Conservation (phyloP, 2,329 filamentous ascomycete species). For the Ceratocystis diversiconidia region DNA sequence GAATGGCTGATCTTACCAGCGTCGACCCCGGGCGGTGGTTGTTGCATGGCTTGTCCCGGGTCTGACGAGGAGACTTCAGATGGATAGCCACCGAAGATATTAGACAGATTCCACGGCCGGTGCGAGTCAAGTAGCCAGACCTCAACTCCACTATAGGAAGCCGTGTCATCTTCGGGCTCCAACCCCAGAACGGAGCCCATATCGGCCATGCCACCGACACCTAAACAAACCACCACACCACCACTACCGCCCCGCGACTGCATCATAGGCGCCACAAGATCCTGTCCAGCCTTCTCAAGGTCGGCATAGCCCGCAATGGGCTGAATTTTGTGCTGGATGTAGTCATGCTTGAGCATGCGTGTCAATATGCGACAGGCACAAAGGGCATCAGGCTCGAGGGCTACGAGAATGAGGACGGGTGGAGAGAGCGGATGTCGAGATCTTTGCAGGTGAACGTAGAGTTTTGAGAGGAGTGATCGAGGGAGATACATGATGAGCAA, state of each 20-base stretch:
- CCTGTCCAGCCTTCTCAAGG: conserved; percentile 61
- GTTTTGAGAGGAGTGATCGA: conserved; percentile 71
- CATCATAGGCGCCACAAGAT: conserved; percentile 76
- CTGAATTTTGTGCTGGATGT: conserved; percentile 94
- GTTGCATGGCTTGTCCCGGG: conserved; percentile 26
- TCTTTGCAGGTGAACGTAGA: conserved; percentile 78
- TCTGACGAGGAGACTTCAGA: conserved; percentile 26
- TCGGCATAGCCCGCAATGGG: conserved; percentile 88
- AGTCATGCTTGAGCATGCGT: conserved; percentile 87
- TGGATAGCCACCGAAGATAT: conserved; percentile 70
- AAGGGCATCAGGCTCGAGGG: conserved; percentile 86
- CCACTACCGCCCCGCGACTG: conserved; percentile 69
- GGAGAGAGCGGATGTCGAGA: conserved; percentile 81
- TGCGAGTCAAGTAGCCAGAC: conserved; percentile 89
- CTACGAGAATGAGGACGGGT: conserved; percentile 79
- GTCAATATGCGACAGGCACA: conserved; percentile 93
- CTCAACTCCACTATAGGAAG: conserved; percentile 67
- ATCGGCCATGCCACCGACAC: conserved; percentile 84
- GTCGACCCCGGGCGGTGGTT: conserved; percentile 51
- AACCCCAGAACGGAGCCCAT: conserved; percentile 67
- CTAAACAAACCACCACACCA: conserved; percentile 80
- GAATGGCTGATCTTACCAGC: conserved; percentile 56
- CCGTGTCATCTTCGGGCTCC: conserved; percentile 46
- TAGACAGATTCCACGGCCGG: conserved; percentile 85
- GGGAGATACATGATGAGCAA: conserved; percentile 72